Evolutionary conservation across 805 yeast species (phyloP), one percentile per base, ranked within the genome.

Genomic region (Sugiyamaella qingdaonensis): DNA sequence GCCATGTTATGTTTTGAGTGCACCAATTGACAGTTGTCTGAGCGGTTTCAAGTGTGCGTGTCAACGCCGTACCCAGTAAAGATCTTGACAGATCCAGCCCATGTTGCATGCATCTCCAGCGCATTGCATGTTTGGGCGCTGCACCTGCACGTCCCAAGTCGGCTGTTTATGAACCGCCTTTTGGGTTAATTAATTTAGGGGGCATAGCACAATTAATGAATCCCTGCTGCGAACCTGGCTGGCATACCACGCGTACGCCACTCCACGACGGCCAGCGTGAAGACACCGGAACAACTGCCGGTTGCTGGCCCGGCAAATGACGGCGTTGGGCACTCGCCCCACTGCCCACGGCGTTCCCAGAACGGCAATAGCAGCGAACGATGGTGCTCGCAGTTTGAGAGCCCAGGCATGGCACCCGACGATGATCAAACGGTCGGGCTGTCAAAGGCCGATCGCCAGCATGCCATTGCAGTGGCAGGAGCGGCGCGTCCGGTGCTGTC

Each of bases 391-490:
- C 29, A 24, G 29, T 24, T n/a, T 24, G 29, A 24, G 29, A 24
- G 29, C 29, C 29, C 29, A 24, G 29, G 29, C 29, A 24, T 24
- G 7, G 7, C 29, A 24, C 7, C 29, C 29, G 29, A 34, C 19
- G 43, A 16, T 39, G 43, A 39, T 39, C 43, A 39, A 39, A 39
- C 43, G 43, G 43, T 39, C 43, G 14, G 24, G 43, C 43, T 39
- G 43, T 39, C 43, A 39, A 39, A 39, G 43, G 43, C 13, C 24
- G 43, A 39, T 39, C 43, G 43, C 7, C 29, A 24, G 7, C 29
- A 24, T 24, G 29, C 29, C 29, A 24, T 24, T 24, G 29, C 29
- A 24, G 29, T 24, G 29, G 29, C 29, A 24, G 29, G 7, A 24
- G 29, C 29, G 29, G 29, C 29, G 29, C 29, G 7, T 24, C 29